Base-by-base conservation (phyloP, 2,329 filamentous ascomycete species). In the Colletotrichum sp. region DNA sequence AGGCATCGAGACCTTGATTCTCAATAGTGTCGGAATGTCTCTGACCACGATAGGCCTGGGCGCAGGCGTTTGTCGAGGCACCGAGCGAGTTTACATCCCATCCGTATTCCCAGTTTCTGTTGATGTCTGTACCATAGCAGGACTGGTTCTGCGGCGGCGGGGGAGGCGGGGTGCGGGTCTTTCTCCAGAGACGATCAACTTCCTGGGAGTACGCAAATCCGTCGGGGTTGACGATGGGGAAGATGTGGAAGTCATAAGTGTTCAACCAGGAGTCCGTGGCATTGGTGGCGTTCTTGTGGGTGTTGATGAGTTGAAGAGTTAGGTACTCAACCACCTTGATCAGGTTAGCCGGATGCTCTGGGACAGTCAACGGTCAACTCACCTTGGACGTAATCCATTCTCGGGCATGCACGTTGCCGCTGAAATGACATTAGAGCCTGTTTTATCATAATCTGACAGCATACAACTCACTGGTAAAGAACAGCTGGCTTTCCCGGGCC, bases 181-280 rank as follows among this genome's bases (percentile, higher is more conserved):
- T 91, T 55, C 89, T 84, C 88, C 87, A 89, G 62, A 89, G 81
- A n/a, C 87, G 84, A 73, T 89, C 82, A 10, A 79, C 83, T 6
- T 83, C 85, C 71, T 89, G 87, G 4, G 85, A 83, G 79, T 86
- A 88, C 18, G 86, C 81, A 79, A 88, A 89, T 65, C 88, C 85
- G 76, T 88, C 87, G 6, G 88, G 87, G 79, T 89, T 89, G 32
- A 88, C 86, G 43, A 89, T 80, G 8, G 88, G 87, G 75, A 89
- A 84, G 79, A 91, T 87, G 82, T 89, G 90, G 78, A 88, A 91
- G 81, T 91, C 90, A 78, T 90, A 91, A 66, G 85, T 87, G 81
- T 92, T 86, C 52, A 91, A 83, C 75, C 88, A 85, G 1, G 83
- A 75, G 4, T 82, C 83, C 12, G 85, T 82, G 7, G 82, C 77